Conservation (phyloP, 345 rosid species). For the Erodium maritimum region DNA sequence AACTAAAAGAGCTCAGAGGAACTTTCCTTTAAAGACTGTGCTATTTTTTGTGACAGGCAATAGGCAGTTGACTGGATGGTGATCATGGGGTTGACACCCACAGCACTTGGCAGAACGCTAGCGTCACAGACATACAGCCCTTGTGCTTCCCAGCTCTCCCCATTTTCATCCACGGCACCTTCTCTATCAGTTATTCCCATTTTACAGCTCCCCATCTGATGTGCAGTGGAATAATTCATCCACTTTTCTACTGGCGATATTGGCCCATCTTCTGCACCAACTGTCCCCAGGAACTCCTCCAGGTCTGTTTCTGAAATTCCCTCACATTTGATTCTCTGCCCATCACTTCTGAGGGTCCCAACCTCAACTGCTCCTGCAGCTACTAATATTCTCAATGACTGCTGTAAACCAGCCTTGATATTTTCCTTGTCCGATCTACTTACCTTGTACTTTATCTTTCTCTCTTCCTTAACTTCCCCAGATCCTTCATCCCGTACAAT, state of each 20-base stretch:
- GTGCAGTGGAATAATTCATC: no score
- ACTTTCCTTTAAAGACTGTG: background rate
- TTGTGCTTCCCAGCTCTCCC: no score
- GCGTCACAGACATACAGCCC: constrained; percentile 12
- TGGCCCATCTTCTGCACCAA: no score
- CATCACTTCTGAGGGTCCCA: constrained; percentile 52
- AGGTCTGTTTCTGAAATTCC: constrained; percentile 23
- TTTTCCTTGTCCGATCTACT: constrained; percentile 30
- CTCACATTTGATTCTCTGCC: constrained; percentile 39
- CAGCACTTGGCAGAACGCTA: constrained; percentile 10
- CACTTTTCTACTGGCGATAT: no score
- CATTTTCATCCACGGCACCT: no score
- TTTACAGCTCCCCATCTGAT: no score
- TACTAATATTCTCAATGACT: constrained; percentile 37
- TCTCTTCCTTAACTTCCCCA: constrained; percentile 37
- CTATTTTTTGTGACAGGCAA: constrained; percentile 9
- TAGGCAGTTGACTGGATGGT: constrained; percentile 12
- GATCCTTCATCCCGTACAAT: constrained; percentile 36
- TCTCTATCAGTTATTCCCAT: no score
- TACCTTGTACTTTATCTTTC: constrained; percentile 25
- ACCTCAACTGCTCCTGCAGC: constrained; percentile 70
- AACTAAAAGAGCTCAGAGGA: no score
- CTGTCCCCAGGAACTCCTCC: constrained; percentile 37
- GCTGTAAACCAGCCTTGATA: constrained; percentile 29
- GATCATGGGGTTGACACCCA: constrained; percentile 14